Conservation (phyloP, 2,329 filamentous ascomycete species). For the Penicillium vulpinum region DNA sequence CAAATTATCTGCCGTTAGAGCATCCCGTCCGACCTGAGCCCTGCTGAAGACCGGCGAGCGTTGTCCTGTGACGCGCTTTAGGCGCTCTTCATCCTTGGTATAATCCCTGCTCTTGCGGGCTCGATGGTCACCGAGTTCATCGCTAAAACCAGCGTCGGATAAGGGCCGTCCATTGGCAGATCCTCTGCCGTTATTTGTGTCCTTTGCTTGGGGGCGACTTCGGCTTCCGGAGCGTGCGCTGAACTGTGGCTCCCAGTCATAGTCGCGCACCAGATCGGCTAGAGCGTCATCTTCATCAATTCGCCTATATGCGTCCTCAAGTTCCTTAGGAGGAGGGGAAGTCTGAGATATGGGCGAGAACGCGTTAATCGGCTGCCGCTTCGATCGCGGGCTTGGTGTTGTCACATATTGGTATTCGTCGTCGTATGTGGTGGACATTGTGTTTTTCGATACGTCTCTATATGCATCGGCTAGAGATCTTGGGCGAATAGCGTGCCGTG, state of each 20-base stretch:
- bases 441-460: constrained; percentile 36
- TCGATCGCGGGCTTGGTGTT: constrained; percentile 35
- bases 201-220: constrained; percentile 22
- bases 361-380: constrained; percentile 23
- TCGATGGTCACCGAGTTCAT: constrained; percentile 36
- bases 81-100: constrained; percentile 40
- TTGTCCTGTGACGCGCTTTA: constrained; percentile 40
- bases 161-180: constrained; percentile 20
- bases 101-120: constrained; percentile 38
- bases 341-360: constrained; percentile 35
- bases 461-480: constrained; percentile 44
- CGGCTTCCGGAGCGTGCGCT: constrained; percentile 19
- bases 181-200: constrained; percentile 17
- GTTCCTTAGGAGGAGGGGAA: constrained; percentile 42
- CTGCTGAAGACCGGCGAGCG: constrained; percentile 44
- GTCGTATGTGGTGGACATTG: constrained; percentile 7
- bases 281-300: constrained; percentile 42
- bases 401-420: constrained; percentile 20
- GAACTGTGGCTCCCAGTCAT: constrained; percentile 26
- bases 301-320: constrained; percentile 41
- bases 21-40: constrained; percentile 34
- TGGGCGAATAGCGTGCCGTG: constrained; percentile 38
- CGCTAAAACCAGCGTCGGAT: constrained; percentile 36
- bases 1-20: constrained; percentile 40
- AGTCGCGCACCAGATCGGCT: constrained; percentile 35